phyloP scores from a whole-genome alignment of 176 grass and related monocot genomes.

The Cocos nucifera region DNA sequence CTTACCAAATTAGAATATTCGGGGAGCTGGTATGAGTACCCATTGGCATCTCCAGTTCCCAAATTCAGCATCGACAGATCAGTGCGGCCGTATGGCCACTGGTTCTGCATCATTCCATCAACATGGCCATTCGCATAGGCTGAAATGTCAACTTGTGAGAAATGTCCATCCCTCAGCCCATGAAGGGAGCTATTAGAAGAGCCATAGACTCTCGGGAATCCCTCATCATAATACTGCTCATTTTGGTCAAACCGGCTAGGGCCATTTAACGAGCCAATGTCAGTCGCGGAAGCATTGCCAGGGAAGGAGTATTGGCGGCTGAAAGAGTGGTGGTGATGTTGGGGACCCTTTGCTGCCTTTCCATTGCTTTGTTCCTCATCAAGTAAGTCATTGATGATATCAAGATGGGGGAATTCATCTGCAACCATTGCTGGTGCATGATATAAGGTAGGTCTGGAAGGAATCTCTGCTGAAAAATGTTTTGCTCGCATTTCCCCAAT shows the following conservation, averaged over 20 bases:
- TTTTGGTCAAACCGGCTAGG: constrained; percentile 34
- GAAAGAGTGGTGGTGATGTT: not conserved
- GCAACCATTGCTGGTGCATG: constrained; percentile 21
- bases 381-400: constrained; percentile 93
- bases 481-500: constrained; percentile 4
- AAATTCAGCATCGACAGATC: constrained; percentile 38
- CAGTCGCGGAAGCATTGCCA: not conserved
- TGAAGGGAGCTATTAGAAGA: constrained; percentile 32
- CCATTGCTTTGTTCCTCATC: constrained; percentile 47
- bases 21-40: constrained; percentile 38
- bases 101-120: constrained; percentile 49
- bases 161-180: constrained; percentile 38
- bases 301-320: constrained; percentile 15
- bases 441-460: constrained; percentile 11
- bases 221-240: constrained; percentile 33
- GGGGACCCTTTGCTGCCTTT: not conserved
- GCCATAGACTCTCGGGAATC: constrained; percentile 27
- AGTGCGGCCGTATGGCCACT: constrained; percentile 41
- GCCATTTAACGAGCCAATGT: constrained; percentile 23
- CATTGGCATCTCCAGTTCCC: constrained; percentile 31
- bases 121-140: constrained; percentile 36
- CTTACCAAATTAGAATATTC: constrained; percentile 41
- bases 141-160: constrained; percentile 51
- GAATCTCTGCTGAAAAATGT: not conserved
- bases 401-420: constrained; percentile 88